Evolutionary conservation across 1,284 basidiomycete genomes (phyloP), one percentile per base, ranked within the genome.

Genomic region (Pseudozyma thailandica): DNA sequence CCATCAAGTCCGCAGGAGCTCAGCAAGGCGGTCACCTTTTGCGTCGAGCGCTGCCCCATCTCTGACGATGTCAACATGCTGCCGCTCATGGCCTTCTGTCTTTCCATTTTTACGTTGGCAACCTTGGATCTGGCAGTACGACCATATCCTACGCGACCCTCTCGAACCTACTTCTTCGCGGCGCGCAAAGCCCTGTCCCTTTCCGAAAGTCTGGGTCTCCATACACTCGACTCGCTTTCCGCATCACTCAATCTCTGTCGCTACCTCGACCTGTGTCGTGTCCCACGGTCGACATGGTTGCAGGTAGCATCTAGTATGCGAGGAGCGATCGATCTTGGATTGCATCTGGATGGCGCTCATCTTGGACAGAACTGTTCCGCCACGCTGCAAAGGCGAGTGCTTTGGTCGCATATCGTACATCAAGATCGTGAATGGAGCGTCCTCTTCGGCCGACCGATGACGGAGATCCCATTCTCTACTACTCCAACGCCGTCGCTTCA

Each of bases 351-450:
- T 25, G 65, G 65, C 27, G 43, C 59, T 0, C 48, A 63, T 31
- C 48, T 69, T 1, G 65, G 65, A 4, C 65, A 69, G n/a, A 69
- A 69, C 20, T 51, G 50, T 31, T 50, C 59, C 10, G 50, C 59
- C 2, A 69, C 59, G 3, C 5, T 69, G 28, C 59, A 69, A 42
- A 39, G 65, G 28, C 54, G 65, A 1, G 49, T 69, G 27, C 65
- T 69, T 0, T 69, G 65, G 65, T 69, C 65, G 27, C 65, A 69
- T 26, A 57, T 63, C n/a, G 48, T 69, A 12, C 65, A 69, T 23
- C 65, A 69, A 18, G 65, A 69, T 21, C 59, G 65, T 38, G 65
- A 69, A 18, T 69, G 65, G 65, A 69, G 65, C 41, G 59, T 59
- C 2, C 59, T 69, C 28, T 69, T 69, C 18, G 65, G 65, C 23